Conservation (phyloP, 2,329 filamentous ascomycete genomes). For the Aspergillus thermomutatus region DNA sequence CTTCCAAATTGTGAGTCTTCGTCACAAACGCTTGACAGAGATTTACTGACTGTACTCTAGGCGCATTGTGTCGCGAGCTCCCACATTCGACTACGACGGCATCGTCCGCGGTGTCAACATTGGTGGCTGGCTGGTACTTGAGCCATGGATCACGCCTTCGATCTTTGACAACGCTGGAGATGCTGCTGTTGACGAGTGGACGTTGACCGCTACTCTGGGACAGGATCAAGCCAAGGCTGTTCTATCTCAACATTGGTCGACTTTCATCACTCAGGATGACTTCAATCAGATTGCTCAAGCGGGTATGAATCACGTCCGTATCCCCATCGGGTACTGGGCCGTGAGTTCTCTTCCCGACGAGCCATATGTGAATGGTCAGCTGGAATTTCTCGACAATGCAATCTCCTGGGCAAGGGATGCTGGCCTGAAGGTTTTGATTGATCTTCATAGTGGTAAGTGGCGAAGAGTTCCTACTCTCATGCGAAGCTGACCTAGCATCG, state of each 20-base stretch:
- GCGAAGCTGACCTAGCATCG: conserved; percentile 2
- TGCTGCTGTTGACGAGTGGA: conserved; percentile 57
- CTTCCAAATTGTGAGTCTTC: background rate
- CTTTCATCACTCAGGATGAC: conserved; percentile 55
- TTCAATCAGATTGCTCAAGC: conserved; percentile 54
- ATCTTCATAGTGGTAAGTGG: conserved; percentile 61
- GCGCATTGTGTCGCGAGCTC: conserved; percentile 22
- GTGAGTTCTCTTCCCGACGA: conserved; percentile 52
- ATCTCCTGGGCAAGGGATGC: conserved; percentile 57
- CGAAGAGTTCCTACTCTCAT: background rate
- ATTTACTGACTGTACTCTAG: conserved; percentile 15
- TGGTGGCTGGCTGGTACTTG: conserved; percentile 62
- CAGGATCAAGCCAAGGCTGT: conserved; percentile 45
- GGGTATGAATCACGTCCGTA: conserved; percentile 62
- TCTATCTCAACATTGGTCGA: conserved; percentile 57
- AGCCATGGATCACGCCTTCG: conserved; percentile 63
- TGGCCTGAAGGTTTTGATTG: conserved; percentile 63
- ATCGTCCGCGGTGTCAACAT: conserved; percentile 64
- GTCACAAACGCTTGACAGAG: background rate
- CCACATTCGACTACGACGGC: conserved; percentile 52
- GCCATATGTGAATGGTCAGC: conserved; percentile 61
- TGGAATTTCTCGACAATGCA: conserved; percentile 55
- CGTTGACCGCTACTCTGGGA: conserved; percentile 49
- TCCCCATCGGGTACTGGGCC: conserved; percentile 66
- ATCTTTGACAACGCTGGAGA: conserved; percentile 52